Evolutionary conservation across 2,329 filamentous ascomycete species (phyloP).

Genomic region (Lasiodiplodia sp.): DNA sequence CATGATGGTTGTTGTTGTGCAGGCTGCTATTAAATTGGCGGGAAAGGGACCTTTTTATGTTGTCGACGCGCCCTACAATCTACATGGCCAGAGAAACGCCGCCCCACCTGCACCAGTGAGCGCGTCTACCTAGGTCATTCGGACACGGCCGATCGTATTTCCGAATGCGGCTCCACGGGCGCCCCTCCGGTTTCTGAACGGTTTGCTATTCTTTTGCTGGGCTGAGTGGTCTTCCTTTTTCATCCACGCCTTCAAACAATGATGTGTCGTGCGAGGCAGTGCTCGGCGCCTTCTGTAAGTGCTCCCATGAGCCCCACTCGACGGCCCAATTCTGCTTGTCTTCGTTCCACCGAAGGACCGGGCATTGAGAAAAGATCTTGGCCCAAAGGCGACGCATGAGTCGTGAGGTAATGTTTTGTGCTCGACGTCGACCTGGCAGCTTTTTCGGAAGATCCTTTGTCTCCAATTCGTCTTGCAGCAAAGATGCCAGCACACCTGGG

Average conservation of each 20-base stretch:
- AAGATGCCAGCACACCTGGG: background rate
- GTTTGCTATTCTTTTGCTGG: background rate
- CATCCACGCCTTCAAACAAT: slow-evolving; percentile 15
- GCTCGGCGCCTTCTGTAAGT: background rate
- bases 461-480: slow-evolving; percentile 19
- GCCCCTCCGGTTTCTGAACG: background rate
- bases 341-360: slow-evolving; percentile 43
- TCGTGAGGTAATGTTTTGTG: slow-evolving; percentile 50
- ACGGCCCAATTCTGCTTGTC: slow-evolving; percentile 41
- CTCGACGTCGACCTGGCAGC: slow-evolving; percentile 30
- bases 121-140: background rate
- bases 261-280: background rate
- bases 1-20: slow-evolving; percentile 7
- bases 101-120: background rate
- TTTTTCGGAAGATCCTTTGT: slow-evolving; percentile 7
- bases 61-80: slow-evolving; percentile 4
- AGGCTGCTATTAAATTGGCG: background rate
- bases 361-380: slow-evolving; percentile 50
- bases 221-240: background rate
- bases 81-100: background rate
- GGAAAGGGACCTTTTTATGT: background rate
- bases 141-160: slow-evolving; percentile 20
- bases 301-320: slow-evolving; percentile 41
- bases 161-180: background rate
- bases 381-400: slow-evolving; percentile 57